These are phyloP conservation scores for Eudorina sp. DNA, from an alignment of 139 green algal genomes.

Conservation along the genomic window DNA sequence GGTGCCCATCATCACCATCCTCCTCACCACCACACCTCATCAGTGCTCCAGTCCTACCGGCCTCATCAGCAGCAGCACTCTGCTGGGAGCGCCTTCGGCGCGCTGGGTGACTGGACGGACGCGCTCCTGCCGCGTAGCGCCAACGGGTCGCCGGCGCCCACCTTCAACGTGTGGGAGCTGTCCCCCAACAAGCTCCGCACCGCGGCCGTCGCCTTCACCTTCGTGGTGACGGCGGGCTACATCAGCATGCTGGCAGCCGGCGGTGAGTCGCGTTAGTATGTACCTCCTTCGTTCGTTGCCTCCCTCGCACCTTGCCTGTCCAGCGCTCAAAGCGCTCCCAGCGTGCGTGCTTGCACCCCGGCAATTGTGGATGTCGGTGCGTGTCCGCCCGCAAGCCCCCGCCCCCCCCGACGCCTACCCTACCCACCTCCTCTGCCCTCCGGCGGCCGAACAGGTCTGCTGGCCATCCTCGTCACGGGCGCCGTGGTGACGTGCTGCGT, in stretches of 20 bases:
- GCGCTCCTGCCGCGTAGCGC: constrained; percentile 7
- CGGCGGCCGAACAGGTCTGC: constrained; percentile 15
- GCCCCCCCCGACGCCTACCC: neutral
- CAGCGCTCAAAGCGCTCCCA: no score
- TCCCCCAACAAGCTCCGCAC: constrained; percentile 42
- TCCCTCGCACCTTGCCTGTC: neutral
- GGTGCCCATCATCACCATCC: neutral
- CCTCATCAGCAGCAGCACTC: neutral
- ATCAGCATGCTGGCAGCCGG: constrained; percentile 45
- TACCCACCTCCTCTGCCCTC: neutral
- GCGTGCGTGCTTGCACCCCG: no score
- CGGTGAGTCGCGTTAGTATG: neutral
- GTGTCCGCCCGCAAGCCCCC: no score
- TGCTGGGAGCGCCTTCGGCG: neutral
- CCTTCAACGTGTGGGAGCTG: constrained; percentile 45
- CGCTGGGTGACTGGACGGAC: constrained; percentile 26
- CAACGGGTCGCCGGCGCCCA: no score
- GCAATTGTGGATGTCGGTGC: no score
- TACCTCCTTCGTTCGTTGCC: neutral
- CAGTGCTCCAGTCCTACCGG: no score
- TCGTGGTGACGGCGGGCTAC: constrained; percentile 42
- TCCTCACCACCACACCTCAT: neutral
- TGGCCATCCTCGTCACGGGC: constrained; percentile 53
- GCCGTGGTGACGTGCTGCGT: constrained; percentile 38
- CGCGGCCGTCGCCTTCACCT: constrained; percentile 48